Evolutionary conservation across 2,329 filamentous ascomycete genomes (phyloP), one percentile per base, ranked within the genome.

Genomic region (Diplodia intermedia): DNA sequence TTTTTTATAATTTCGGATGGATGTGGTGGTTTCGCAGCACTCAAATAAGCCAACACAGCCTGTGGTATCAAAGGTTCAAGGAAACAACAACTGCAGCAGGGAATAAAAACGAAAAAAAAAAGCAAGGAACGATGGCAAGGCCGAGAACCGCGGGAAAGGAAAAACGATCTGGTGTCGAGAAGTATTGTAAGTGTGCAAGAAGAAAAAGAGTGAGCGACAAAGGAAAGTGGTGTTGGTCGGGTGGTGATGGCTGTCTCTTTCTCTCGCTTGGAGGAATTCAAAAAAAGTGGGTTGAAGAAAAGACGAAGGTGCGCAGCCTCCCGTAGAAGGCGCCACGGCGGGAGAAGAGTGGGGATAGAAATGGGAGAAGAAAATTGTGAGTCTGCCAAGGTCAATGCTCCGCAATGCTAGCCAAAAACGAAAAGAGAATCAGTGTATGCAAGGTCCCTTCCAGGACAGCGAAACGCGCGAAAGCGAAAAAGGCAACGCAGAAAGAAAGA

Each of bases 11-110:
- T 67, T 67, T 57, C 23, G 60, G 60, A 52, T 63, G 60, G 60
- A 47, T 63, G 60, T 67, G 53, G 65, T 57, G 54, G 54, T 66
- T n/a, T 56, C 53, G 65, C 65, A 57, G 65, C 65, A 56, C 66
- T 54, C 66, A 68, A 68, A 43, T 65, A 63, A 68, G 60, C 66
- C 66, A 68, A 68, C 66, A 68, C 60, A 68, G 57, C 66, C 66
- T 52, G 60, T 68, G 66, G 66, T 68, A 68, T 68, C 66, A 68
- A 68, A 68, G 36, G 52, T 40, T 38, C 53, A 43, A 33, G 33
- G 65, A 68, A 54, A 60, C 33, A 68, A 63, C 15, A 31, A 40
- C 15, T 14, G 31, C 50, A 26, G 43, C 40, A 67, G 53, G 57
- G 40, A 31, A 31, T 29, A 33, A 55, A 20, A 29, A 49, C 18